A percentile compares a stretch with the other conserved stretches of the same genome.
These are phyloP conservation scores for Lactifluus echinatus DNA, from an alignment of 768 basidiomycete genomes.

Conservation along the genomic window DNA sequence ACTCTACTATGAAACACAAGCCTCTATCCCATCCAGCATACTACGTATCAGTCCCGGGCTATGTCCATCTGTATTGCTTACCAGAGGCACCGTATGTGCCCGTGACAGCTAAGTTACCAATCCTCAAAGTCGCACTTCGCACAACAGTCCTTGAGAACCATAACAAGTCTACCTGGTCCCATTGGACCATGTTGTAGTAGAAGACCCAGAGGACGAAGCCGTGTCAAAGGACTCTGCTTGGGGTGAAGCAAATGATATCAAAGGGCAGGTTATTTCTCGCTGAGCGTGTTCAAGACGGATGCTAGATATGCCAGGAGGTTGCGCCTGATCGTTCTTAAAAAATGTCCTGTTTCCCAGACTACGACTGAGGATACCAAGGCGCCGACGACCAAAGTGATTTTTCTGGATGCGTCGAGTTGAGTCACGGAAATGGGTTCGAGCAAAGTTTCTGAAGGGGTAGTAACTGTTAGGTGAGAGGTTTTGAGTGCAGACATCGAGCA, in stretches of 20 bases:
- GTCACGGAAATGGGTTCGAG: slow-evolving; percentile 18
- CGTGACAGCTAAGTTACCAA: no score
- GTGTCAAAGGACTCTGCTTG: background rate
- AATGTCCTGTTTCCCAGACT: background rate
- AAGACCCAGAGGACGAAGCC: background rate
- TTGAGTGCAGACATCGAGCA: background rate
- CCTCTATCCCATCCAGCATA: no score
- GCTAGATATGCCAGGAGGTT: background rate
- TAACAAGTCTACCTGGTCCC: no score
- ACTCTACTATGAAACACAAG: no score
- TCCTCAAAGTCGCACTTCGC: no score
- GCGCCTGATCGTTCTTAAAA: background rate
- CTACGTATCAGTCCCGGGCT: no score
- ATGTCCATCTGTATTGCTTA: no score
- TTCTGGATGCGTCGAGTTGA: slow-evolving; percentile 15
- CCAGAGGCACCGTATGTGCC: no score
- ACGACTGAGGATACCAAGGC: slow-evolving; percentile 15
- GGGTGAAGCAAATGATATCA: background rate
- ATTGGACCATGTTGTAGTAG: background rate
- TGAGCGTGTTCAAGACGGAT: slow-evolving; percentile 14
- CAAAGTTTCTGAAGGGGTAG: slow-evolving; percentile 11
- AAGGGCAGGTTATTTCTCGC: background rate
- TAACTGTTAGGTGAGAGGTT: background rate
- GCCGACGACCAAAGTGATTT: slow-evolving; percentile 18
- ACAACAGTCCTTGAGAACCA: no score